These are phyloP conservation scores for Penicillium sp. DNA, from an alignment of 2,329 filamentous ascomycete genomes.

Conservation along the genomic window DNA sequence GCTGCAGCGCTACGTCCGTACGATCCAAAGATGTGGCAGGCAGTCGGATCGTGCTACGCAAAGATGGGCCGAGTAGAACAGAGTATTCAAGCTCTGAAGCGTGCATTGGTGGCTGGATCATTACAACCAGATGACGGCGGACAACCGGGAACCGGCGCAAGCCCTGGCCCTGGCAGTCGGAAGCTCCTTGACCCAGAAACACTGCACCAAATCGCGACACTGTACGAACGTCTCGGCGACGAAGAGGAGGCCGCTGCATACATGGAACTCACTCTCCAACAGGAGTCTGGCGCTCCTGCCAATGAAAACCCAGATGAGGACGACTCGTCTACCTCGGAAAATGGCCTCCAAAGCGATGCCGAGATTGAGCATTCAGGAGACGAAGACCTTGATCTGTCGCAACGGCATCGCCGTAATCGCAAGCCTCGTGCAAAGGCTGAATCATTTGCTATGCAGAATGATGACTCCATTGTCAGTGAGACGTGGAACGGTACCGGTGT, in stretches of 20 bases:
- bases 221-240: slow-evolving; percentile 80
- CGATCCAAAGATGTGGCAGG: slow-evolving; percentile 99
- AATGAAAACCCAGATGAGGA: slow-evolving; percentile 28
- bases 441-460: slow-evolving; percentile 29
- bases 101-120: slow-evolving; percentile 81
- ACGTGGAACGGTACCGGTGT: slow-evolving; percentile 67
- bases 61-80: slow-evolving; percentile 85
- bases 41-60: slow-evolving; percentile 85
- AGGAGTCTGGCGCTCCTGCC: slow-evolving; percentile 70
- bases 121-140: slow-evolving; percentile 61
- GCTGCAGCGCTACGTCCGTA: slow-evolving; percentile 90
- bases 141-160: slow-evolving; percentile 12
- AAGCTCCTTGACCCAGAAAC: slow-evolving; percentile 81
- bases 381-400: slow-evolving; percentile 51
- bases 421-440: slow-evolving; percentile 35
- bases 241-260: slow-evolving; percentile 80
- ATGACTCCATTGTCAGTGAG: slow-evolving; percentile 39
- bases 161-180: slow-evolving; percentile 26
- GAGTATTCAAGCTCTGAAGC: slow-evolving; percentile 91
- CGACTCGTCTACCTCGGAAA: slow-evolving; percentile 35
- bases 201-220: slow-evolving; percentile 79
- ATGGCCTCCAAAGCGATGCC: slow-evolving; percentile 33
- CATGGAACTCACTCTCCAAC: slow-evolving; percentile 92
- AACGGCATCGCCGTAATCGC: slow-evolving; percentile 55
- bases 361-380: slow-evolving; percentile 35